Evolutionary conservation across 2,329 filamentous ascomycete species (phyloP).

Genomic region (Harringtonia aguacate): DNA sequence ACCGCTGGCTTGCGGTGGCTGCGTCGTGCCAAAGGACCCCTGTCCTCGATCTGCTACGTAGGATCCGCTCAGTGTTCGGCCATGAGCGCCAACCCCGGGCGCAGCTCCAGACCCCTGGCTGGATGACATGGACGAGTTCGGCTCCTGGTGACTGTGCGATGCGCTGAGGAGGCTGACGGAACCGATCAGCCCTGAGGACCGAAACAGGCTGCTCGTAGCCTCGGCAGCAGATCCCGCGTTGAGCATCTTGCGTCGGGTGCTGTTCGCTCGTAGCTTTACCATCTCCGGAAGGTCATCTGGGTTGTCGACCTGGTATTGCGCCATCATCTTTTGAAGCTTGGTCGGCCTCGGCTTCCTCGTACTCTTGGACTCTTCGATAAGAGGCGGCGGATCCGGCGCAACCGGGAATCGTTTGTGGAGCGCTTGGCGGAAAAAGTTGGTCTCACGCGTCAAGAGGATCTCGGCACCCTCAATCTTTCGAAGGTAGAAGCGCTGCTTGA

Average conservation of each 20-base stretch:
- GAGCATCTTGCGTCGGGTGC: slow-evolving; percentile 60
- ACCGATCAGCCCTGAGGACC: not conserved
- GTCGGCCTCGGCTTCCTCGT: slow-evolving; percentile 93
- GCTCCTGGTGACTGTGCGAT: not conserved
- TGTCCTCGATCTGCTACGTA: not conserved
- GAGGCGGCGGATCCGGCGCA: slow-evolving; percentile 73
- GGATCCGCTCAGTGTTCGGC: not conserved
- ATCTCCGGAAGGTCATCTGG: slow-evolving; percentile 82
- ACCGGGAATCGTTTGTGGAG: slow-evolving; percentile 92
- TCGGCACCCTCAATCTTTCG: slow-evolving; percentile 97
- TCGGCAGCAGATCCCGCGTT: slow-evolving; percentile 42
- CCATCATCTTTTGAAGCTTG: slow-evolving; percentile 91
- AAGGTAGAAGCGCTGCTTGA: slow-evolving; percentile 86
- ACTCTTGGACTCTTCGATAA: slow-evolving; percentile 77
- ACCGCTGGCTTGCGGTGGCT: not conserved
- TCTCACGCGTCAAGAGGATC: slow-evolving; percentile 81
- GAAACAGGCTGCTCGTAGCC: slow-evolving; percentile 14
- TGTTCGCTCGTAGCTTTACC: slow-evolving; percentile 67
- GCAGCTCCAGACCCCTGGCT: not conserved
- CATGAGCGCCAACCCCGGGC: not conserved
- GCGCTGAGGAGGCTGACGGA: not conserved
- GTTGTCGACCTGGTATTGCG: slow-evolving; percentile 77
- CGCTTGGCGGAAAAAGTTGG: slow-evolving; percentile 95
- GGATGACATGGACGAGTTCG: not conserved
- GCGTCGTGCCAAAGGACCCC: not conserved